phyloP scores from a whole-genome alignment of 371 early-diverging fungal species.

The Rhizopus delemar region DNA sequence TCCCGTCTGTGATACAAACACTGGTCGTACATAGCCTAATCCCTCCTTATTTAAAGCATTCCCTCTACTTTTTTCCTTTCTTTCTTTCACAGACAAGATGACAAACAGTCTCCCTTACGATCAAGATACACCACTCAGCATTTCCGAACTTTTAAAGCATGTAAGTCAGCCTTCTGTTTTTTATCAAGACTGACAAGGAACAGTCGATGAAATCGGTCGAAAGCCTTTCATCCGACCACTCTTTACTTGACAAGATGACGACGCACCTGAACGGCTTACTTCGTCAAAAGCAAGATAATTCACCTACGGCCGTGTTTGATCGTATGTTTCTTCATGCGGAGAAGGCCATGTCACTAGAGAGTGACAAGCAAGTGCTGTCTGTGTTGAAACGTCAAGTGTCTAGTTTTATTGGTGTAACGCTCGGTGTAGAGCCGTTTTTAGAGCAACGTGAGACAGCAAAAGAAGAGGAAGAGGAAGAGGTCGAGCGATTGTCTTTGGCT shows the following conservation, averaged over 20 bases:
- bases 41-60: no score
- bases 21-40: no score
- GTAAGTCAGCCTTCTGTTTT: conserved; percentile 4
- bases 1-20: no score
- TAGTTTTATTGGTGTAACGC: conserved; percentile 27
- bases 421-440: conserved; percentile 28
- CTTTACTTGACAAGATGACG: conserved; percentile 25
- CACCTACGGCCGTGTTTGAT: conserved; percentile 18
- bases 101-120: conserved; percentile 22
- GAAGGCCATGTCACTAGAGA: conserved; percentile 38
- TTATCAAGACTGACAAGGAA: neutral
- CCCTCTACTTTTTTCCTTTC: no score
- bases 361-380: conserved; percentile 44
- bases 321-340: conserved; percentile 42
- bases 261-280: conserved; percentile 24
- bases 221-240: conserved; percentile 8
- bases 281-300: conserved; percentile 10
- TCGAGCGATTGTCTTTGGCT: conserved; percentile 32
- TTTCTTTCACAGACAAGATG: neutral
- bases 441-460: conserved; percentile 7
- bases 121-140: conserved; percentile 21
- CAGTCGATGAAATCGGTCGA: conserved; percentile 32
- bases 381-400: conserved; percentile 20
- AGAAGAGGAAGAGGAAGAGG: conserved; percentile 10
- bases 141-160: conserved; percentile 26